A percentile compares a stretch with the other conserved stretches of the same genome.
phyloP scores from a whole-genome alignment of 1,284 basidiomycete genomes.

The Pterula multifida region DNA sequence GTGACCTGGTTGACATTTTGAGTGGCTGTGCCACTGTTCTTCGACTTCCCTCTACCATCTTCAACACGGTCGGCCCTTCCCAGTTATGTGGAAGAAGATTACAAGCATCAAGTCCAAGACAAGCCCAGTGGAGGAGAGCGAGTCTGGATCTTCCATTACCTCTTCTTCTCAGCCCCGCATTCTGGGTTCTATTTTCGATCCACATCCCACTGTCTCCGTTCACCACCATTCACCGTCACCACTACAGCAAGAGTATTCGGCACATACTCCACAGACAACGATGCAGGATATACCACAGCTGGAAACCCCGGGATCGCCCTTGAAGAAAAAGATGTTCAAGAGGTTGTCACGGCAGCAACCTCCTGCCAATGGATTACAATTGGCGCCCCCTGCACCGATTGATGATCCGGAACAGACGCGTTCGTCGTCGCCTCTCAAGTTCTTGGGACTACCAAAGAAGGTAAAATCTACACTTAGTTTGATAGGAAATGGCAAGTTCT shows the following conservation, averaged over 20 bases:
- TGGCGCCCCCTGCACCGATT: conserved; percentile 7
- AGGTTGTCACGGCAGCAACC: conserved; percentile 21
- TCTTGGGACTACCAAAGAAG: conserved; percentile 39
- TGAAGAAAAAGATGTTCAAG: conserved; percentile 24
- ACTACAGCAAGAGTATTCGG: not conserved
- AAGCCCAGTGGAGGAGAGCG: not conserved
- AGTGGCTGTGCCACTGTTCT: not conserved
- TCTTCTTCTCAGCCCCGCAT: not conserved
- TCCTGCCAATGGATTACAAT: conserved; percentile 13
- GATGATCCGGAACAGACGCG: not conserved
- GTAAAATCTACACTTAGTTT: conserved; percentile 36
- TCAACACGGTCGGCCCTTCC: not conserved
- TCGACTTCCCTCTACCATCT: not conserved
- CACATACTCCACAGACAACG: not conserved
- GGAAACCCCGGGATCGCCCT: conserved; percentile 19
- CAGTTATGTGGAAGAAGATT: not conserved
- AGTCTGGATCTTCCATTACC: not conserved
- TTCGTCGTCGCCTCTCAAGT: conserved; percentile 22
- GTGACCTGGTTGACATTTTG: conserved; percentile 1
- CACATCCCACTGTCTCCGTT: not conserved
- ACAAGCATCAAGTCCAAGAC: conserved; percentile 1
- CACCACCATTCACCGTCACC: not conserved
- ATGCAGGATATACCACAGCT: not conserved
- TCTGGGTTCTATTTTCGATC: not conserved
- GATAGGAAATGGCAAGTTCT: conserved; percentile 29